These are phyloP conservation scores for Vicia faba DNA, from an alignment of 306 rosid species.

Conservation along the genomic window DNA sequence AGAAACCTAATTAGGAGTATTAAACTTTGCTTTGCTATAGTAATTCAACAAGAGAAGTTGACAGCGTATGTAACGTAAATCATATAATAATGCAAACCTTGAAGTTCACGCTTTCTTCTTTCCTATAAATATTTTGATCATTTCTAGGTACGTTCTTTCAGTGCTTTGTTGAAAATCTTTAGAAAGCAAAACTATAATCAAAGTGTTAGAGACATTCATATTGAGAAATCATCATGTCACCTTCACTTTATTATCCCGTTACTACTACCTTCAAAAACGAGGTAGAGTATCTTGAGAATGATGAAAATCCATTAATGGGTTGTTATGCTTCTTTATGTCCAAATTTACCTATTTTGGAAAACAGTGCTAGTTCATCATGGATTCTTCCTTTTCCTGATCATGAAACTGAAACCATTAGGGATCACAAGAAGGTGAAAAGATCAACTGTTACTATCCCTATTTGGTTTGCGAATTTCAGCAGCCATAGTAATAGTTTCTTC, in stretches of 20 bases:
- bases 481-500: constrained; percentile 20
- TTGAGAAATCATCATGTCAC: constrained; percentile 39
- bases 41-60: constrained; percentile 24
- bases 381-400: constrained; percentile 38
- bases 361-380: constrained; percentile 14
- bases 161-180: constrained; percentile 50
- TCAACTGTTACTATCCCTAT: constrained; percentile 29
- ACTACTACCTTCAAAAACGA: constrained; percentile 34
- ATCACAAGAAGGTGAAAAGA: constrained; percentile 51
- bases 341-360: constrained; percentile 28
- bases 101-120: background rate
- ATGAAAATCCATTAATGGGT: constrained; percentile 37
- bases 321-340: constrained; percentile 28
- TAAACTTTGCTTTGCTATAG: background rate
- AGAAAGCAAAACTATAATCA: constrained; percentile 24
- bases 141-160: constrained; percentile 34
- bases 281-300: constrained; percentile 2
- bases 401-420: constrained; percentile 43
- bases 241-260: constrained; percentile 6
- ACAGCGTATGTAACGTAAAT: background rate
- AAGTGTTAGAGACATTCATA: background rate
- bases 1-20: background rate
- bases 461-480: constrained; percentile 26
- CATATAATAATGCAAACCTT: background rate
- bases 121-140: constrained; percentile 33